These are phyloP conservation scores for Colletotrichum musae DNA, from an alignment of 2,329 filamentous ascomycete species.

Conservation along the genomic window DNA sequence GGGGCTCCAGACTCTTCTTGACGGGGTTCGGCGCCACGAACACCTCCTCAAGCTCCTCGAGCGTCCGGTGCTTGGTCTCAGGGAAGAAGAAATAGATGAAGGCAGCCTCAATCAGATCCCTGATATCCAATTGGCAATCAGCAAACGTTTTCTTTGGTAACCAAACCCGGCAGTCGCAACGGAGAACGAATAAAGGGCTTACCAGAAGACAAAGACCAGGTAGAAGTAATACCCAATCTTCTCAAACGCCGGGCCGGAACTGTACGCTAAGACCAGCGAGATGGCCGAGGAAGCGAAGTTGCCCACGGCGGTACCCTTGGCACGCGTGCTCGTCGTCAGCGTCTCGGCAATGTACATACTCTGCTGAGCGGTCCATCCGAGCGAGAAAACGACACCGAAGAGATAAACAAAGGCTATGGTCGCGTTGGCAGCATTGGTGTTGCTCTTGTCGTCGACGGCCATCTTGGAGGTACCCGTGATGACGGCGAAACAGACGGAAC, in stretches of 20 bases:
- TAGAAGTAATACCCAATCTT: slow-evolving; percentile 62
- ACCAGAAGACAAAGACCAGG: slow-evolving; percentile 61
- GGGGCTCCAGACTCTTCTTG: slow-evolving; percentile 58
- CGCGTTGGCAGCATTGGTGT: slow-evolving; percentile 57
- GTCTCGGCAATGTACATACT: slow-evolving; percentile 65
- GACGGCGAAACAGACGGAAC: slow-evolving; percentile 62
- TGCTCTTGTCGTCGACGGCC: slow-evolving; percentile 54
- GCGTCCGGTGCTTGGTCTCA: slow-evolving; percentile 63
- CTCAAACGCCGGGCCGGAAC: slow-evolving; percentile 59
- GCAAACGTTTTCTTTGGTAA: neutral
- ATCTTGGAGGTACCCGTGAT: slow-evolving; percentile 64
- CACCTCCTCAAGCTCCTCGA: slow-evolving; percentile 69
- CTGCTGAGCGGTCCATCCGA: slow-evolving; percentile 67
- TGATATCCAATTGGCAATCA: neutral
- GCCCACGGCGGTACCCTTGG: slow-evolving; percentile 61
- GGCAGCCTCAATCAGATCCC: slow-evolving; percentile 55
- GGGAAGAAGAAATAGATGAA: slow-evolving; percentile 67
- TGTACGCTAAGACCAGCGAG: slow-evolving; percentile 60
- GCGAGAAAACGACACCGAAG: slow-evolving; percentile 66
- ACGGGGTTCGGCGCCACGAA: slow-evolving; percentile 63
- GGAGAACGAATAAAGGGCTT: neutral
- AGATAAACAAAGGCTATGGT: slow-evolving; percentile 68
- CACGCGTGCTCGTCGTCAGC: slow-evolving; percentile 60
- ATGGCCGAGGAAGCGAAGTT: slow-evolving; percentile 57
- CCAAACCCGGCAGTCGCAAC: neutral